Evolutionary conservation across 148 eudicot genomes (phyloP).

Genomic region (Diospyros kaki): DNA sequence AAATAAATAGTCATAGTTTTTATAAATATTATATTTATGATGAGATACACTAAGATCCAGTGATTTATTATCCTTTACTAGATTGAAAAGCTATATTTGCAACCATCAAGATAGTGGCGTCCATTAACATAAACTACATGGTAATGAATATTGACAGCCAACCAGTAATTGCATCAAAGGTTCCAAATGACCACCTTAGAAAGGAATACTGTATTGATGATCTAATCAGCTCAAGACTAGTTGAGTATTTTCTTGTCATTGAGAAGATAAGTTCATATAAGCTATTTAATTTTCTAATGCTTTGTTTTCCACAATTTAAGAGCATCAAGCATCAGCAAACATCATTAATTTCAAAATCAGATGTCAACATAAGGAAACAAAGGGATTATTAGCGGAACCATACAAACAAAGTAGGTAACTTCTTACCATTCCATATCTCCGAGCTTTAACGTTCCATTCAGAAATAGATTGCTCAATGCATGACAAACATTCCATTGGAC

Average conservation of each 20-base stretch:
- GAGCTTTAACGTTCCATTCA: constrained; percentile 61
- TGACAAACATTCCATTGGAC: constrained; percentile 99
- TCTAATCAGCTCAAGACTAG: neutral
- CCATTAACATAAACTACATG: neutral
- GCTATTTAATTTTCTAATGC: neutral
- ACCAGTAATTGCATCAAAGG: neutral
- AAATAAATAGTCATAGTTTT: no score
- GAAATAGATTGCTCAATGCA: constrained; percentile 87
- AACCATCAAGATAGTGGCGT: no score
- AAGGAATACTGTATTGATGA: neutral
- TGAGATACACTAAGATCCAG: no score
- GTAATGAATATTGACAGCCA: neutral
- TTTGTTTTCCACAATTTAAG: neutral
- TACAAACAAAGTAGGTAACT: neutral
- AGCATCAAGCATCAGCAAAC: neutral
- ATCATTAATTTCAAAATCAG: neutral
- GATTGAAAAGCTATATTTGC: no score
- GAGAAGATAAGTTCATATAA: neutral
- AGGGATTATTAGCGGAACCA: neutral
- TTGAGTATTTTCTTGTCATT: neutral
- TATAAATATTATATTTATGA: no score
- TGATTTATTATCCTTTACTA: no score
- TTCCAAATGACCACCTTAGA: constrained; percentile 2
- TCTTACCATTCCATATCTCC: constrained; percentile 73
- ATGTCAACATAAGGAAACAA: constrained; percentile 5